phyloP scores from a whole-genome alignment of 2,329 filamentous ascomycete genomes.

The Claviceps purpurea region DNA sequence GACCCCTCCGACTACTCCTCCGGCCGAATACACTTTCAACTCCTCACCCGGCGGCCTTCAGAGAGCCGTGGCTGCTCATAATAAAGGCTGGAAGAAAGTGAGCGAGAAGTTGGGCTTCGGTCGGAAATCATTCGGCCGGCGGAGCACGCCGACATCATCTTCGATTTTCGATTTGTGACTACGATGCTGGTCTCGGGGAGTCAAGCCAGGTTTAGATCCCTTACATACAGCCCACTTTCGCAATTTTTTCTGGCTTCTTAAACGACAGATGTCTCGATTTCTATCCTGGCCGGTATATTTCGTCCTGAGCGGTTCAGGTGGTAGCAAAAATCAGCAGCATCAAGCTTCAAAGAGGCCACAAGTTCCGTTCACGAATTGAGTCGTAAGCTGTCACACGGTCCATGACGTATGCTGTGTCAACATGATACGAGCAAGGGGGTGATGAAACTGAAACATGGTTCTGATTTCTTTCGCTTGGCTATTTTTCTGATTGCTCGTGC shows the following conservation, averaged over 20 bases:
- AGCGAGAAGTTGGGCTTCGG: conserved; percentile 46
- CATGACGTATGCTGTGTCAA: neutral
- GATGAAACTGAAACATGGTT: neutral
- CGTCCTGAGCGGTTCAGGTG: too few relatives aligned
- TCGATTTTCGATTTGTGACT: conserved; percentile 22
- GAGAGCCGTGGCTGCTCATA: conserved; percentile 39
- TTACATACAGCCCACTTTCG: conserved; percentile 25
- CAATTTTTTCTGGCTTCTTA: neutral
- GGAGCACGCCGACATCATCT: conserved; percentile 30
- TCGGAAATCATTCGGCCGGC: conserved; percentile 34
- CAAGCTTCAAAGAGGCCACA: neutral
- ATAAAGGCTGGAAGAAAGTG: conserved; percentile 51
- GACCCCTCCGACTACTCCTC: conserved; percentile 63
- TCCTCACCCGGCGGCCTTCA: conserved; percentile 40
- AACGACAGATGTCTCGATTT: neutral
- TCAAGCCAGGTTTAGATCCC: conserved; percentile 25
- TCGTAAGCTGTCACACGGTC: neutral
- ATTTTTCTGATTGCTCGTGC: neutral
- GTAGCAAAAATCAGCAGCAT: neutral
- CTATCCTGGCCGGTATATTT: too few relatives aligned
- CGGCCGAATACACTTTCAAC: conserved; percentile 42
- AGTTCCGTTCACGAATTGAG: neutral
- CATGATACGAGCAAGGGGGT: neutral
- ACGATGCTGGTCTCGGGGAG: conserved; percentile 23
- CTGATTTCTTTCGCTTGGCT: neutral